Base-by-base conservation (phyloP, 2,329 filamentous ascomycete genomes). In the Xylariaceae sp. region DNA sequence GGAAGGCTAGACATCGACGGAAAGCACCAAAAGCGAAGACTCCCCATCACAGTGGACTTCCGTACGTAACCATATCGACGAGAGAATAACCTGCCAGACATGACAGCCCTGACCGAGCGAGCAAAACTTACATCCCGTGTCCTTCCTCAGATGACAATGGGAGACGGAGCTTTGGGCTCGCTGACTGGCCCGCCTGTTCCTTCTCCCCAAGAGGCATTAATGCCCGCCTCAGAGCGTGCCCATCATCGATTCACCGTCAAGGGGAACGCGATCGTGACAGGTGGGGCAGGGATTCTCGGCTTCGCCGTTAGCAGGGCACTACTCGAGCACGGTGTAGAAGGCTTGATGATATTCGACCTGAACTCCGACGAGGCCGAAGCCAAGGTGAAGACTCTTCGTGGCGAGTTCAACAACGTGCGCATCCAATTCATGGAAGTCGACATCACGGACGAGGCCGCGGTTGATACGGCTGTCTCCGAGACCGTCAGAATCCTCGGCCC, bases 361-460 rank as follows among this genome's bases (percentile, higher is more conserved):
- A 65, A 70, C 48, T 64, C 66, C 7, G 53, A 58, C 7, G 68
- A 69, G 55, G 70, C 69, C 51, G 58, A 63, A 37, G 63, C 62
- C 18, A 72, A 76, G 30, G 77, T 87, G 53, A 66, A 74, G 1
- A 59, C 66, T 1, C 76, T 90, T 0, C 73, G 75, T 50, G 55
- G 68, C 0, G 78, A 82, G 15, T 89, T 88, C 61, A 84, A 86
- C 0, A 59, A 70, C 2, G 74, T 76, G 7, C 50, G 74, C 1
- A 80, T 89, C 60, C 70, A 75, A 17, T 78, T 79, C 39, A 71
- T 77, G 30, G 72, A 74, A 6, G 81, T 87, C 17, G 82, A 90
- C 65, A 83, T 89, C 1, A 86, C 85, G 0, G 77, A 82, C 51
- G 78, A 78, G 39, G 71, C 70, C 1, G 74, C 72, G 1, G 78